Evolutionary conservation across 2,329 filamentous ascomycete species (phyloP), one percentile per base, ranked within the genome.

Genomic region (Mycosphaerelloides madeirae): DNA sequence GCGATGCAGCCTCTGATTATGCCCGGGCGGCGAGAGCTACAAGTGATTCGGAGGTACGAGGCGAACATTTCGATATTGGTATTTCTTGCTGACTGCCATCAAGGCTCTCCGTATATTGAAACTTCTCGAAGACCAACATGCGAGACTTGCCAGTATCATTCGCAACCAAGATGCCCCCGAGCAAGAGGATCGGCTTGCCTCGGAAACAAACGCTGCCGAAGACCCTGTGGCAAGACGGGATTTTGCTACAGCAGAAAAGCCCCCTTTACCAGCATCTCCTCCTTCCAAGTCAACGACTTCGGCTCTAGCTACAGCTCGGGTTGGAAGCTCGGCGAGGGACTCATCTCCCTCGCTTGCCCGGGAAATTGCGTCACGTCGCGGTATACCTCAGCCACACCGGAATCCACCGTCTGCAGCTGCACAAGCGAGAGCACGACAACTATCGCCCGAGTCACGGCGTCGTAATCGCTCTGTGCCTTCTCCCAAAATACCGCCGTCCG

Each of bases 51-150:
- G 78, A 81, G 66, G 78, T 79, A 59, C 41, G 52, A 31, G 2
- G 18, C 12, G 6, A 13, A 25, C 29, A 14, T 7, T 15, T 32
- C 12, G 3, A 9, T 14, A 13, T 35, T 18, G 16, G 29, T 8
- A 28, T 18, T 28, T 7, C 3, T 28, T 22, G 49, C 48, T 50
- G 38, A 44, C 75, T 31, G 79, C 74, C 61, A 63, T 76, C 51
- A 76, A 95, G 74, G 91, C 90, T 12, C 69, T 95, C 38, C 81
- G 93, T 41, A 93, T 90, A 8, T 74, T 98, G 48, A 80, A 79
- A 54, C 78, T 97, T 2, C 81, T 98, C 46, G 88, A 96, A 66
- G 78, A 86, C 52, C 88, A 98, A 65, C 93, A 98, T 65, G 80
- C 82, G 54, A 83, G 81, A 50, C 81, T 97, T 11, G 88, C 90